phyloP scores from a whole-genome alignment of 2,329 filamentous ascomycete genomes.

The Ophiostoma pallidulum region DNA sequence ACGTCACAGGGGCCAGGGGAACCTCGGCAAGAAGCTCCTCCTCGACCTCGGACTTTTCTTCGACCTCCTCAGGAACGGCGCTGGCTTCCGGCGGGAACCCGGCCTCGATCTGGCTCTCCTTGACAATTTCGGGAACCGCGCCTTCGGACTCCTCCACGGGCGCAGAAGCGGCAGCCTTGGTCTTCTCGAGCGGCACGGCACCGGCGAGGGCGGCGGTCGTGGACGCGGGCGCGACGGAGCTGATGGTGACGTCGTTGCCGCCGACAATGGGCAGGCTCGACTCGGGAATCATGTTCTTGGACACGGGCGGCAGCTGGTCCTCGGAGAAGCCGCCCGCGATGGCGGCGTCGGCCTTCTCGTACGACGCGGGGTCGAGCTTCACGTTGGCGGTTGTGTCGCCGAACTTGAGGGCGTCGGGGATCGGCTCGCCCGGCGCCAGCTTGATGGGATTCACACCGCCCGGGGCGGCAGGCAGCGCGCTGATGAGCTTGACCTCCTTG shows the following conservation, averaged over 20 bases:
- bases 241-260: constrained; percentile 37
- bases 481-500: constrained; percentile 44
- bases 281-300: constrained; percentile 65
- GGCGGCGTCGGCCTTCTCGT: constrained; percentile 67
- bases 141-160: not conserved
- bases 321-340: constrained; percentile 37
- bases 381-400: constrained; percentile 64
- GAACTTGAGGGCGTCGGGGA: constrained; percentile 59
- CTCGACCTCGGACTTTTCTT: constrained; percentile 63
- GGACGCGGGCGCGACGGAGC: constrained; percentile 42
- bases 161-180: constrained; percentile 27
- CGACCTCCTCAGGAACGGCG: constrained; percentile 53
- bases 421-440: constrained; percentile 68
- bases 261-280: constrained; percentile 62
- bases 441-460: constrained; percentile 70
- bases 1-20: constrained; percentile 47
- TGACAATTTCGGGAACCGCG: constrained; percentile 52
- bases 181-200: constrained; percentile 50
- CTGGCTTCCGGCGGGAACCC: constrained; percentile 58
- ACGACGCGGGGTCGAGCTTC: constrained; percentile 73
- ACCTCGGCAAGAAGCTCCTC: constrained; percentile 61
- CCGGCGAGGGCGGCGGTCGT: constrained; percentile 63
- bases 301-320: constrained; percentile 44
- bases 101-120: constrained; percentile 62
- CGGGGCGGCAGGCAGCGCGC: constrained; percentile 52